A percentile compares a stretch with the other conserved stretches of the same genome.
phyloP scores from a whole-genome alignment of 2,329 filamentous ascomycete genomes.

The Fusarium drepaniforme region DNA sequence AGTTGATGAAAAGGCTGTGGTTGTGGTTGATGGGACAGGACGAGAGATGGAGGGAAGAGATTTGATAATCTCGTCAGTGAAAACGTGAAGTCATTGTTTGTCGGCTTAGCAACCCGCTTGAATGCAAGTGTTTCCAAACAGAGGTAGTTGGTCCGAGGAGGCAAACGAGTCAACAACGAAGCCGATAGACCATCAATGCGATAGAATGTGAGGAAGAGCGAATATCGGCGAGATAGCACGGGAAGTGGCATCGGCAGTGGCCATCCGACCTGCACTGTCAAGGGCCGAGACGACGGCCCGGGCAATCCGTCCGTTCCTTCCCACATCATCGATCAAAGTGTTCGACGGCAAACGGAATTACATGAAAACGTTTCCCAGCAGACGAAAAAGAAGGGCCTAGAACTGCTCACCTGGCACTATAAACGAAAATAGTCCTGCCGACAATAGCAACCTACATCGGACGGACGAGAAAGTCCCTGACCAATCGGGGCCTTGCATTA shows the following conservation, averaged over 20 bases:
- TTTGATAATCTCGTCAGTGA: neutral
- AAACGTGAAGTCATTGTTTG: neutral
- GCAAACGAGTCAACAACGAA: neutral
- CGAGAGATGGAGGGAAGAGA: too few relatives aligned
- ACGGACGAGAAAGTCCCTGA: neutral
- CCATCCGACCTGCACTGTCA: neutral
- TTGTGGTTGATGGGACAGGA: too few relatives aligned
- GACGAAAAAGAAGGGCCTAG: neutral
- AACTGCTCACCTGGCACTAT: neutral
- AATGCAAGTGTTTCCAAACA: neutral
- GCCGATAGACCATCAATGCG: neutral
- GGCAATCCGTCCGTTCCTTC: neutral
- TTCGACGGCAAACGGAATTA: too few relatives aligned
- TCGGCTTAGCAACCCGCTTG: neutral
- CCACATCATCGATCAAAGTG: too few relatives aligned
- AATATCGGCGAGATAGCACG: neutral
- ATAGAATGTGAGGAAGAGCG: neutral
- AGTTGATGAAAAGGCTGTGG: too few relatives aligned
- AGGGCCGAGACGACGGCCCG: neutral
- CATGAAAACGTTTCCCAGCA: neutral
- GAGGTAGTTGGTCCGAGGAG: neutral
- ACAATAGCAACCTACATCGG: neutral
- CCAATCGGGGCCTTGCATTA: neutral
- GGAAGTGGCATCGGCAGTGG: neutral
- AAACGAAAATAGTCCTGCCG: neutral